Evolutionary conservation across 805 yeast species (phyloP).

Genomic region (Teunomyces atbi): DNA sequence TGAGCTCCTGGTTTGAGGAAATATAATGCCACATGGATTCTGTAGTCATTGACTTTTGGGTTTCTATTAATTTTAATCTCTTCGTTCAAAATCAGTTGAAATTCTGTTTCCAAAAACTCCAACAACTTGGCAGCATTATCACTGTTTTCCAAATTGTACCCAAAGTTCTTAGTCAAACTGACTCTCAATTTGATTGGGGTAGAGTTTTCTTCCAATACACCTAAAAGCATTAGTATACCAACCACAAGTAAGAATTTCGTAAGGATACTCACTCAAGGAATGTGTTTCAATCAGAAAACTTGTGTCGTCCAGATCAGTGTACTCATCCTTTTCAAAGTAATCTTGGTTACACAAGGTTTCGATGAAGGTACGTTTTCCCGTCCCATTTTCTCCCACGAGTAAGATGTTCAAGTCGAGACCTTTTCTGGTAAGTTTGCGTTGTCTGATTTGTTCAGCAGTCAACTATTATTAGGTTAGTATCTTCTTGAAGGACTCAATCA

Average conservation of each 20-base stretch:
- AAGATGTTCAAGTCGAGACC: conserved; percentile 26
- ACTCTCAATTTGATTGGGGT: conserved; percentile 17
- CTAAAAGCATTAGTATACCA: conserved; percentile 3
- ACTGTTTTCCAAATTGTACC: conserved; percentile 21
- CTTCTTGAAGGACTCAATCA: background rate
- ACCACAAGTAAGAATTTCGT: background rate
- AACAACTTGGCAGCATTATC: conserved; percentile 11
- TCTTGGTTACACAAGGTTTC: conserved; percentile 57
- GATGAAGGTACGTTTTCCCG: conserved; percentile 73
- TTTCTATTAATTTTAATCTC: conserved; percentile 14
- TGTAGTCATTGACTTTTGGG: conserved; percentile 15
- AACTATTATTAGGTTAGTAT: conserved; percentile 1
- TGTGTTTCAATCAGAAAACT: conserved; percentile 12
- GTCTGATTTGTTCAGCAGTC: conserved; percentile 22
- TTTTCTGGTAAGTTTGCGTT: conserved; percentile 17
- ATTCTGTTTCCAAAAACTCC: conserved; percentile 8
- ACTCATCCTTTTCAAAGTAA: conserved; percentile 5
- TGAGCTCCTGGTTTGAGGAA: conserved; percentile 11
- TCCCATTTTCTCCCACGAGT: conserved; percentile 40
- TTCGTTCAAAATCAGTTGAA: conserved; percentile 8
- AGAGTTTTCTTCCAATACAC: conserved; percentile 8
- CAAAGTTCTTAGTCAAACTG: conserved; percentile 23
- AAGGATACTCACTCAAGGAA: conserved; percentile 9
- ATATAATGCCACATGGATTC: conserved; percentile 26
- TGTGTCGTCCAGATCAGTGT: conserved; percentile 4